Conservation (phyloP, 805 yeast species). For the Wickerhamiella nectarea region DNA sequence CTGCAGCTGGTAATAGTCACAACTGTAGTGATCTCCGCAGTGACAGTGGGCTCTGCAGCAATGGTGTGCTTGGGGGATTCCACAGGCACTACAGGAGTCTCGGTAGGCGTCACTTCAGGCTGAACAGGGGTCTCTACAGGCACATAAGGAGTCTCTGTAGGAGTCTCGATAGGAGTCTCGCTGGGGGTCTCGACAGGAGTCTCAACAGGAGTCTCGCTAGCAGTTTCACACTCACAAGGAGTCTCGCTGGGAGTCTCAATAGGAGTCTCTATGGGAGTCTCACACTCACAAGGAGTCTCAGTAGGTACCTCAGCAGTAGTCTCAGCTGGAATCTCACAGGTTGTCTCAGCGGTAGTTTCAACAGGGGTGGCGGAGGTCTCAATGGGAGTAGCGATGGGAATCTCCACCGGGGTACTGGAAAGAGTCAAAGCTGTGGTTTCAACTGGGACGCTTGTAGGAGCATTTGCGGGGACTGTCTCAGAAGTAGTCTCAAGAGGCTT, state of each 20-base stretch:
- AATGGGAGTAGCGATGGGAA: no score
- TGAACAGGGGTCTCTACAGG: not conserved
- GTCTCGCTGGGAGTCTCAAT: not conserved
- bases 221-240: not conserved
- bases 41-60: not conserved
- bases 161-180: not conserved
- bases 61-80: not conserved
- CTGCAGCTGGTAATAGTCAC: constrained; percentile 6
- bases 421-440: no score
- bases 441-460: no score
- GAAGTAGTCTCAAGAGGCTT: not conserved
- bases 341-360: not conserved
- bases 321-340: not conserved
- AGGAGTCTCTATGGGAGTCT: not conserved
- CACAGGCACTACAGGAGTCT: not conserved
- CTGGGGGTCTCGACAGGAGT: not conserved
- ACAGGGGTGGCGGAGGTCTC: not conserved
- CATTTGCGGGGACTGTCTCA: no score
- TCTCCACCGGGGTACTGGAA: no score
- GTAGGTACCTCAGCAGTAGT: no score
- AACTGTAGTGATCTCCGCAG: not conserved
- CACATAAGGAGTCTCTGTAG: not conserved
- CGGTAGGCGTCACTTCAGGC: not conserved
- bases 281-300: no score
- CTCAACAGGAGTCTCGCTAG: no score